phyloP scores from a whole-genome alignment of 2,329 filamentous ascomycete genomes.

The Aureobasidium sp. region DNA sequence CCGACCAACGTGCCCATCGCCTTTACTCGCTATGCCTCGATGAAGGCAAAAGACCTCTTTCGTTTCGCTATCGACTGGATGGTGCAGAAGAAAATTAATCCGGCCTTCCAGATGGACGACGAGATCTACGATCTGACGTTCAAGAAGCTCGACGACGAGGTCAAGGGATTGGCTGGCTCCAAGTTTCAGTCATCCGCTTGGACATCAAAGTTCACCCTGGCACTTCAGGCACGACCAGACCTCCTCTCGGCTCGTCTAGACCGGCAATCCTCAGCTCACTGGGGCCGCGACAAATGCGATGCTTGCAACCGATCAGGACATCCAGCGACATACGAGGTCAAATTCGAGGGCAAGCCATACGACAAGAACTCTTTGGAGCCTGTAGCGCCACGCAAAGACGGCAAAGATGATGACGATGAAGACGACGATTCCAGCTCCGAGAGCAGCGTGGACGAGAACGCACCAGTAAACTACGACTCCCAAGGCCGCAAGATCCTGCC shows the following conservation, averaged over 20 bases:
- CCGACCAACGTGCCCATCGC: slow-evolving; percentile 51
- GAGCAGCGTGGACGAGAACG: slow-evolving; percentile 25
- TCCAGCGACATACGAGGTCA: slow-evolving; percentile 57
- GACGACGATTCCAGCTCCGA: slow-evolving; percentile 33
- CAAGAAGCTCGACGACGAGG: slow-evolving; percentile 63
- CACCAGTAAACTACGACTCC: slow-evolving; percentile 38
- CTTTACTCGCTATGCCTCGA: slow-evolving; percentile 59
- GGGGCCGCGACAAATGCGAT: slow-evolving; percentile 49
- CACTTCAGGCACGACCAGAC: slow-evolving; percentile 58
- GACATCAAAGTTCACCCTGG: slow-evolving; percentile 58
- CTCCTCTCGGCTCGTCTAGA: slow-evolving; percentile 46
- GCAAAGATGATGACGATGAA: slow-evolving; percentile 33
- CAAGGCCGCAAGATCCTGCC: slow-evolving; percentile 42
- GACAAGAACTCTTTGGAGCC: slow-evolving; percentile 58
- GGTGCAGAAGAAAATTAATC: slow-evolving; percentile 70
- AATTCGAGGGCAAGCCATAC: slow-evolving; percentile 61
- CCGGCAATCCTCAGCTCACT: slow-evolving; percentile 28
- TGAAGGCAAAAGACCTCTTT: slow-evolving; percentile 66
- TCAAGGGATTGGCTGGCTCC: slow-evolving; percentile 58
- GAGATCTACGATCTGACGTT: slow-evolving; percentile 63
- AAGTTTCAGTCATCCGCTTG: slow-evolving; percentile 67
- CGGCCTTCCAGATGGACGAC: slow-evolving; percentile 57
- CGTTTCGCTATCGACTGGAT: slow-evolving; percentile 71
- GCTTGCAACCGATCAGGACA: slow-evolving; percentile 66
- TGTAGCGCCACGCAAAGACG: slow-evolving; percentile 30